Conservation (phyloP, 768 basidiomycete species). For the Mycena venus region DNA sequence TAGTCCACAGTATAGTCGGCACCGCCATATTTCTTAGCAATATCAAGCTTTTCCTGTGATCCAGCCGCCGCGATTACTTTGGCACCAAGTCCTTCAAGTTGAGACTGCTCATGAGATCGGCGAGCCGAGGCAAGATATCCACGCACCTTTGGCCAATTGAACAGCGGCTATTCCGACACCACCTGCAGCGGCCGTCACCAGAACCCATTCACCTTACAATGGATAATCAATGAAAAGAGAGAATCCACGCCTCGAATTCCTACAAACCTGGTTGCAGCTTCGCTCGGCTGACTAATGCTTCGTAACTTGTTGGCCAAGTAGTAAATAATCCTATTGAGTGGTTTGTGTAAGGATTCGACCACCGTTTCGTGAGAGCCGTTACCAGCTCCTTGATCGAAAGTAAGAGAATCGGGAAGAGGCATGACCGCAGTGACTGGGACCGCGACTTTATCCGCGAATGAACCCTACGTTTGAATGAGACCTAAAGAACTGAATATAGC, state of each 20-base stretch:
- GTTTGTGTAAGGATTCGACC: neutral
- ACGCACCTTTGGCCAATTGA: slow-evolving; percentile 90
- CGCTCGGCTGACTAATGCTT: slow-evolving; percentile 89
- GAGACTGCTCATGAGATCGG: neutral
- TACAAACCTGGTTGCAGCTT: slow-evolving; percentile 77
- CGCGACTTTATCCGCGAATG: slow-evolving; percentile 83
- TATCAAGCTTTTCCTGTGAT: slow-evolving; percentile 81
- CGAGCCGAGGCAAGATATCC: neutral
- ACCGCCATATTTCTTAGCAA: slow-evolving; percentile 81
- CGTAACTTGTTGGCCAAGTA: slow-evolving; percentile 96
- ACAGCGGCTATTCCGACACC: slow-evolving; percentile 94
- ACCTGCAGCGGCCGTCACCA: slow-evolving; percentile 96
- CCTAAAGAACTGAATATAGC: neutral
- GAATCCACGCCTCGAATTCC: neutral
- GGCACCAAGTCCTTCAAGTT: slow-evolving; percentile 83
- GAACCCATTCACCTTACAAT: slow-evolving; percentile 84
- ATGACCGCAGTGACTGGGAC: slow-evolving; percentile 64
- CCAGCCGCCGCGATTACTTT: slow-evolving; percentile 96
- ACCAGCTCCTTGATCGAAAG: slow-evolving; percentile 91
- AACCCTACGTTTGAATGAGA: slow-evolving; percentile 63
- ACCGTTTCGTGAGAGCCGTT: slow-evolving; percentile 27
- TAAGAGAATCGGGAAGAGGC: slow-evolving; percentile 80
- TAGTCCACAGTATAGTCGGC: slow-evolving; percentile 92
- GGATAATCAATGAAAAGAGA: neutral
- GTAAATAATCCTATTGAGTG: slow-evolving; percentile 72